Evolutionary conservation across 2,329 filamentous ascomycete species (phyloP), one percentile per base, ranked within the genome.

Genomic region (Paecilomyces sp.): DNA sequence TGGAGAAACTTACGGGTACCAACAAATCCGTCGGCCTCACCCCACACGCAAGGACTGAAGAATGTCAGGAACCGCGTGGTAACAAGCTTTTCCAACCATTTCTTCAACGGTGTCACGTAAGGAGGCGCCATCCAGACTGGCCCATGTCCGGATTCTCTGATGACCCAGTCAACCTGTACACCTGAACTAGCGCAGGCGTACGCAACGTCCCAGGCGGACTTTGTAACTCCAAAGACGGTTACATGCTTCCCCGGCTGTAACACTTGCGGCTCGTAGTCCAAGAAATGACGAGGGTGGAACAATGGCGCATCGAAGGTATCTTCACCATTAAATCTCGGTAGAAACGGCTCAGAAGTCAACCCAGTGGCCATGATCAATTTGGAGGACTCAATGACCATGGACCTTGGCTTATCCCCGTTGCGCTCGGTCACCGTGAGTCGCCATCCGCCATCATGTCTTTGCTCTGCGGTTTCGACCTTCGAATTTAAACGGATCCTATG

Each of bases 41-140:
- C 87, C 86, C 88, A 92, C 13, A 88, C 81, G 68, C 88, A 92
- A 0, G 90, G 89, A 57, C 84, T 87, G 72, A 92, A 85, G 85
- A 87, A 91, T 1, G 85, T 88, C 57, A 92, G 74, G 63, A 89
- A 80, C 0, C 89, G 85, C 0, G 84, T 88, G 33, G 83, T 82
- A 3, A 88, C 81, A 3, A 91, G 79, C 65, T 87, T 85, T 72
- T 91, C 88, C 0, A 90, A 75, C 81, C 84, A 85, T 60, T 81
- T 82, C 70, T 87, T 87, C n/a, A 89, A 68, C 0, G 87, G 86
- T 1, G 87, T 89, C 15, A 90, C 85, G 58, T 84, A 85, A 1
- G 82, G 72, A 0, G 73, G 73, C 6, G 70, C 67, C 72, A 77
- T 74, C 74, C 75, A 77, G 54, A 61, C 61, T 0, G 75, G 75